A percentile compares a stretch with the other conserved stretches of the same genome.
phyloP scores from a whole-genome alignment of 2,329 filamentous ascomycete species.

The Periconia sp. region DNA sequence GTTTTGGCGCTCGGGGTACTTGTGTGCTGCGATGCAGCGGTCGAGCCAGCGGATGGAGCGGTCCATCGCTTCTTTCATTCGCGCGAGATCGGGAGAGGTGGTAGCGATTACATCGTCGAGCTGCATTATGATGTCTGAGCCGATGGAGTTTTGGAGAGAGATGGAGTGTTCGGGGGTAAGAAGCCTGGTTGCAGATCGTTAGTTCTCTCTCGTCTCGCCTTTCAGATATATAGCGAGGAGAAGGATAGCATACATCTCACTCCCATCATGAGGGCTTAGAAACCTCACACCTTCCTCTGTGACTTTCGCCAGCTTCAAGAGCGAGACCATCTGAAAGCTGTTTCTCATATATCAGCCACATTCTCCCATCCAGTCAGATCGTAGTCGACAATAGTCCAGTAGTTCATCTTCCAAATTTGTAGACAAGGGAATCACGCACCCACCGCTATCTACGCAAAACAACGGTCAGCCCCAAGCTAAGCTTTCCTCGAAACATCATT shows the following conservation, averaged over 20 bases:
- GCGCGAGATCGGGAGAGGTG: constrained; percentile 82
- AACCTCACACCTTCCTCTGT: constrained; percentile 96
- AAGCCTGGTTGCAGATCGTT: constrained; percentile 53
- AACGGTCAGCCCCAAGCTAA: constrained; percentile 26
- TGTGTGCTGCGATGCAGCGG: constrained; percentile 87
- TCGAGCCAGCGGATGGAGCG: constrained; percentile 95
- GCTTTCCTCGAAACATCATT: neutral
- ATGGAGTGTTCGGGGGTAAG: constrained; percentile 98
- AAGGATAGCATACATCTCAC: constrained; percentile 68
- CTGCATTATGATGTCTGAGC: constrained; percentile 99
- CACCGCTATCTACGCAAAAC: constrained; percentile 45
- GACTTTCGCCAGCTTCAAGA: constrained; percentile 88
- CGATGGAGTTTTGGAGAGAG: constrained; percentile 92
- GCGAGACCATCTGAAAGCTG: constrained; percentile 98
- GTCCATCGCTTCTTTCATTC: constrained; percentile 94
- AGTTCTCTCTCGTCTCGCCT: neutral
- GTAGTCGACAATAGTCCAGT: too few species aligned
- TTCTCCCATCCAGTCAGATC: neutral
- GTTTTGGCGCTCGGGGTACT: constrained; percentile 80
- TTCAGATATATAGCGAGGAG: constrained; percentile 6
- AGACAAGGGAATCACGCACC: constrained; percentile 37
- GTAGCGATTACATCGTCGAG: constrained; percentile 97
- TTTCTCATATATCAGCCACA: constrained; percentile 27
- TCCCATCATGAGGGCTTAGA: constrained; percentile 92
- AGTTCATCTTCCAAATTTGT: neutral